Conservation (phyloP, 2,329 filamentous ascomycete genomes). For the Stagonosporopsis vannaccii region DNA sequence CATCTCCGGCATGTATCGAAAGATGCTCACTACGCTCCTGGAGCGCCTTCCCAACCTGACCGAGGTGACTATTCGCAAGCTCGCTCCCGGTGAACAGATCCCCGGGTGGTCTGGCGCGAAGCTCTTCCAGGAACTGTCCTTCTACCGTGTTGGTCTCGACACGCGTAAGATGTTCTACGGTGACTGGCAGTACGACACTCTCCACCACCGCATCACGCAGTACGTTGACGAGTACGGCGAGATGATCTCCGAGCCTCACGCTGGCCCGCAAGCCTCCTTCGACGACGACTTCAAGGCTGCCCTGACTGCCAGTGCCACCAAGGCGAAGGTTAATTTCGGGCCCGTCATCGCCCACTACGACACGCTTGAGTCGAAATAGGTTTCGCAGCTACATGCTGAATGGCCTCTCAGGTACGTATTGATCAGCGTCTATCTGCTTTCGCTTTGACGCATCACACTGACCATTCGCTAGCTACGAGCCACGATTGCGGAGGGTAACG, state of each 20-base stretch:
- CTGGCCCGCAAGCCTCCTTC: slow-evolving; percentile 25
- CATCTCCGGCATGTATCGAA: slow-evolving; percentile 21
- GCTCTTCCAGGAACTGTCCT: slow-evolving; percentile 22
- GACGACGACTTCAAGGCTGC: slow-evolving; percentile 25
- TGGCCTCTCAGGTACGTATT: neutral
- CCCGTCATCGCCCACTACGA: neutral
- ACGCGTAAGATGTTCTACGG: slow-evolving; percentile 26
- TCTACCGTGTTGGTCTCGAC: slow-evolving; percentile 15
- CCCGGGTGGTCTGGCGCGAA: slow-evolving; percentile 18
- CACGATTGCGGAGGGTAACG: neutral
- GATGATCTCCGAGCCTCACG: slow-evolving; percentile 7
- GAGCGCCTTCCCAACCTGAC: slow-evolving; percentile 14
- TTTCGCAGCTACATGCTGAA: neutral
- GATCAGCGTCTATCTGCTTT: no score
- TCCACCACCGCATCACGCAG: slow-evolving; percentile 19
- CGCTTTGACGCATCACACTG: neutral
- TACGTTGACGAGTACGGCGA: slow-evolving; percentile 29
- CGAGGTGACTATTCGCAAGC: slow-evolving; percentile 20
- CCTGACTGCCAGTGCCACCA: neutral
- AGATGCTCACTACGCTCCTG: slow-evolving; percentile 18
- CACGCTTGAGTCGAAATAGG: no score
- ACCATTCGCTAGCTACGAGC: neutral
- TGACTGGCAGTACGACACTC: slow-evolving; percentile 29
- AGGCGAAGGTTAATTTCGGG: neutral
- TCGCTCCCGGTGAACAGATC: slow-evolving; percentile 27